Conservation (phyloP, 805 yeast species). For the Kodamaea jinghongensis region DNA sequence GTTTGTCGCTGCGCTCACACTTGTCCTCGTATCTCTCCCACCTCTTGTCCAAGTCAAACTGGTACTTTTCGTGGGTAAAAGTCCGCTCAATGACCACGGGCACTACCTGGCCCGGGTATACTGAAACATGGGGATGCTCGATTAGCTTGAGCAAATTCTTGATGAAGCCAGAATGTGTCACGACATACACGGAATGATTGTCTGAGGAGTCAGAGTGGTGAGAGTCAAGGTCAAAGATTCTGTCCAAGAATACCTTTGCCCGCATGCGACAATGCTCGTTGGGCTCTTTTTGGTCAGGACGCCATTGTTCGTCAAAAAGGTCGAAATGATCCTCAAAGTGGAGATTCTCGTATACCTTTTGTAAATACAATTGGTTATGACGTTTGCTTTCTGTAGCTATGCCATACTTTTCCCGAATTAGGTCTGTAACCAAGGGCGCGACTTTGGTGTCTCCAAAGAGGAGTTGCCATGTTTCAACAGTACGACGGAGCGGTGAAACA, state of each 20-base stretch:
- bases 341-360: slow-evolving; percentile 17
- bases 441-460: slow-evolving; percentile 19
- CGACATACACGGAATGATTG: slow-evolving; percentile 24
- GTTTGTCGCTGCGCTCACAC: no score
- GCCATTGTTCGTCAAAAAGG: slow-evolving; percentile 26
- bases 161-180: slow-evolving; percentile 30
- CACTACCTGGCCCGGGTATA: slow-evolving; percentile 28
- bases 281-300: slow-evolving; percentile 21
- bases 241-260: slow-evolving; percentile 25
- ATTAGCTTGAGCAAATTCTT: slow-evolving; percentile 23
- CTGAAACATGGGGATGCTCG: slow-evolving; percentile 21
- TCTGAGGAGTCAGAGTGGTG: no score
- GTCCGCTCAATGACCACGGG: slow-evolving; percentile 24
- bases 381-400: slow-evolving; percentile 29
- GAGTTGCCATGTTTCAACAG: slow-evolving; percentile 27
- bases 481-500: slow-evolving; percentile 31
- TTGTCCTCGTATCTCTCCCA: slow-evolving; percentile 6
- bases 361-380: slow-evolving; percentile 22
- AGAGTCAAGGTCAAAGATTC: no score
- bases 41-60: slow-evolving; percentile 5
- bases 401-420: slow-evolving; percentile 33
- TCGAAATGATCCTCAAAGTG: slow-evolving; percentile 25
- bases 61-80: background rate
- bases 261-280: slow-evolving; percentile 25
- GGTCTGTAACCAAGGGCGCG: slow-evolving; percentile 25